phyloP scores from a whole-genome alignment of 2,329 filamentous ascomycete species.

The Clonostachys sp. region DNA sequence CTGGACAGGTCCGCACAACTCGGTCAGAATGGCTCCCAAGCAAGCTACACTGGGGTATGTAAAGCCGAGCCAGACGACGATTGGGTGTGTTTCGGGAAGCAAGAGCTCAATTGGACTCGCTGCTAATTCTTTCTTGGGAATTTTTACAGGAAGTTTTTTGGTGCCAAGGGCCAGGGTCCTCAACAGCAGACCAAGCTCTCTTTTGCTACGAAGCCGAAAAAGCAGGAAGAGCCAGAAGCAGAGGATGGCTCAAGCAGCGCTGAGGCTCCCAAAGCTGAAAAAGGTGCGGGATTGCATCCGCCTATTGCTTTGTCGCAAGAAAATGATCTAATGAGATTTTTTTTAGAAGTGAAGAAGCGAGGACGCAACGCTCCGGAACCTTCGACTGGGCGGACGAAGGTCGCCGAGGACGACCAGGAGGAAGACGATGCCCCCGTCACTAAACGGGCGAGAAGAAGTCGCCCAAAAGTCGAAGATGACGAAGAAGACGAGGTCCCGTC shows the following conservation, averaged over 20 bases:
- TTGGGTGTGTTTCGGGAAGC: slow-evolving; percentile 50
- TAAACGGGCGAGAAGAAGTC: slow-evolving; percentile 49
- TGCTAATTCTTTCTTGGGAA: neutral
- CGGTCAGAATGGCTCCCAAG: slow-evolving; percentile 46
- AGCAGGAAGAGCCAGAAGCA: slow-evolving; percentile 17
- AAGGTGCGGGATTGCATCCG: no score
- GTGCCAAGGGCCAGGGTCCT: slow-evolving; percentile 46
- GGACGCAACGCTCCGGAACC: slow-evolving; percentile 9
- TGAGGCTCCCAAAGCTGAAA: no score
- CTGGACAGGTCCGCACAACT: no score
- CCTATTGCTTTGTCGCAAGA: neutral
- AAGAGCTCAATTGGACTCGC: slow-evolving; percentile 1
- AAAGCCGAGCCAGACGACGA: slow-evolving; percentile 65
- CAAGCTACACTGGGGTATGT: slow-evolving; percentile 90
- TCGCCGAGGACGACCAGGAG: slow-evolving; percentile 38
- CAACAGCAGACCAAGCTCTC: slow-evolving; percentile 75
- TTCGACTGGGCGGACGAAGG: slow-evolving; percentile 10
- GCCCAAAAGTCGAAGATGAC: slow-evolving; percentile 45
- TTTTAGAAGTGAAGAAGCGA: slow-evolving; percentile 42
- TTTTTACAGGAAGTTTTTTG: slow-evolving; percentile 76
- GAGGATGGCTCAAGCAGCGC: no score
- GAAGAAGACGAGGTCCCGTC: slow-evolving; percentile 34
- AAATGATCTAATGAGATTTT: neutral
- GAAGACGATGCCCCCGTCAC: slow-evolving; percentile 56
- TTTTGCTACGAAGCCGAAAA: slow-evolving; percentile 45